Evolutionary conservation across 768 basidiomycete species (phyloP).

Genomic region (Tricholoma matsutake): DNA sequence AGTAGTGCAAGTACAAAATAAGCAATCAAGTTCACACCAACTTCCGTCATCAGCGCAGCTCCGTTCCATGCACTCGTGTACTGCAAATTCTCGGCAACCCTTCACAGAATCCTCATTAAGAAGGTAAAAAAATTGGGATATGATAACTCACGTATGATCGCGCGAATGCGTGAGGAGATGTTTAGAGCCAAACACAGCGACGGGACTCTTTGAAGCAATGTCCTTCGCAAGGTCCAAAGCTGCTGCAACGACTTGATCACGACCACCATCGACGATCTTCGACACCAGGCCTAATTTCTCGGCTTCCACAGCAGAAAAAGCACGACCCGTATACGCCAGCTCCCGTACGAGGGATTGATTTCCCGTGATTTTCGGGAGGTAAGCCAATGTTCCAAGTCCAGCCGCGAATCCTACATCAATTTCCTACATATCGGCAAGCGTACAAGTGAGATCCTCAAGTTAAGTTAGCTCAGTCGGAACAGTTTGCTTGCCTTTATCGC

Average conservation of each 20-base stretch:
- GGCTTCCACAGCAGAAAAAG: constrained; percentile 69
- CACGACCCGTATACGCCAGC: constrained; percentile 68
- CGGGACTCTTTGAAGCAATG: constrained; percentile 77
- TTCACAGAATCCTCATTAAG: constrained; percentile 8
- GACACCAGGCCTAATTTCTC: constrained; percentile 70
- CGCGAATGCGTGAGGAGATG: constrained; percentile 71
- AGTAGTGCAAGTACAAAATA: neutral
- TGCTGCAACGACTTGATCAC: constrained; percentile 61
- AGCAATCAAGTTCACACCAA: constrained; percentile 4
- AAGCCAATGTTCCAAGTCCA: constrained; percentile 83
- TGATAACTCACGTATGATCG: constrained; percentile 63
- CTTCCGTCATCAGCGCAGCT: constrained; percentile 38
- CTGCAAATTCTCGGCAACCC: constrained; percentile 39
- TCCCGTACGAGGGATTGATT: constrained; percentile 73
- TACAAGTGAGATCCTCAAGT: constrained; percentile 23
- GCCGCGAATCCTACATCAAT: constrained; percentile 85
- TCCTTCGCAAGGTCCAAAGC: constrained; percentile 63
- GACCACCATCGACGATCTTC: constrained; percentile 61
- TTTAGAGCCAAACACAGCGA: constrained; percentile 78
- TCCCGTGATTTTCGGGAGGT: constrained; percentile 72
- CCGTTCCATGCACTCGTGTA: constrained; percentile 45
- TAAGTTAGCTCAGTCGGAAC: too few species aligned
- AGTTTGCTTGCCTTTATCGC: constrained; percentile 60
- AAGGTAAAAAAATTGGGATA: neutral
- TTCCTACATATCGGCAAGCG: constrained; percentile 49